Percentiles rank a stretch among this genome's conserved stretches.
Conservation (phyloP, 768 basidiomycete species). For the Boletus eberwhitei region DNA sequence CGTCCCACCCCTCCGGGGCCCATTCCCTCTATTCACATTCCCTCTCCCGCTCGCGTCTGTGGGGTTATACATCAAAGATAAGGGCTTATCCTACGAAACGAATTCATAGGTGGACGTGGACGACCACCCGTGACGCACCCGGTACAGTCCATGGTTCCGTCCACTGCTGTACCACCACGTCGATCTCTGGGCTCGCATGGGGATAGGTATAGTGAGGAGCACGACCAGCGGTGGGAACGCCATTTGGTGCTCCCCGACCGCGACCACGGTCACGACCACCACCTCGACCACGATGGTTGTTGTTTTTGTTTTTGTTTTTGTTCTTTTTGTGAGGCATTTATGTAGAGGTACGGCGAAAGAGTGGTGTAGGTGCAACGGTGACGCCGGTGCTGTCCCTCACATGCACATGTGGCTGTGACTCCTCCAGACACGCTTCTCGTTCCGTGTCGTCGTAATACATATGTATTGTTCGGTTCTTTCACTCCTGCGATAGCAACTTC, state of each 20-base stretch:
- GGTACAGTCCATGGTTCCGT: neutral
- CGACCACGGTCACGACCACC: slow-evolving; percentile 26
- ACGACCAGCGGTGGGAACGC: neutral
- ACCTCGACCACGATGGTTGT: slow-evolving; percentile 23
- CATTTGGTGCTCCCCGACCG: slow-evolving; percentile 6
- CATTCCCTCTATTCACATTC: neutral
- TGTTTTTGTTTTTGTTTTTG: slow-evolving; percentile 1
- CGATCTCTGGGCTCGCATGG: slow-evolving; percentile 18
- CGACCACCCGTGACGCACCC: slow-evolving; percentile 17
- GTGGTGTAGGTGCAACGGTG: slow-evolving; percentile 2
- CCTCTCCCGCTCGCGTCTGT: slow-evolving; percentile 1
- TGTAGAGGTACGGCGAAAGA: neutral
- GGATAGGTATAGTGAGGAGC: slow-evolving; percentile 18
- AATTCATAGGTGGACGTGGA: neutral
- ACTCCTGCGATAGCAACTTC: too few relatives aligned
- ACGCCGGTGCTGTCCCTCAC: too few relatives aligned
- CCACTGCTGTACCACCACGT: slow-evolving; percentile 28
- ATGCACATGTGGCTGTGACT: too few relatives aligned
- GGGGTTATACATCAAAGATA: neutral
- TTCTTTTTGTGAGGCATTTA: slow-evolving; percentile 20
- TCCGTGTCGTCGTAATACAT: too few relatives aligned
- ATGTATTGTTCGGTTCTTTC: too few relatives aligned
- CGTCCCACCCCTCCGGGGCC: slow-evolving; percentile 4
- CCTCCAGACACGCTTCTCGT: too few relatives aligned
- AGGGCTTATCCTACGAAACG: neutral